phyloP scores from a whole-genome alignment of 768 basidiomycete species.

The Tricholoma furcatifolium region DNA sequence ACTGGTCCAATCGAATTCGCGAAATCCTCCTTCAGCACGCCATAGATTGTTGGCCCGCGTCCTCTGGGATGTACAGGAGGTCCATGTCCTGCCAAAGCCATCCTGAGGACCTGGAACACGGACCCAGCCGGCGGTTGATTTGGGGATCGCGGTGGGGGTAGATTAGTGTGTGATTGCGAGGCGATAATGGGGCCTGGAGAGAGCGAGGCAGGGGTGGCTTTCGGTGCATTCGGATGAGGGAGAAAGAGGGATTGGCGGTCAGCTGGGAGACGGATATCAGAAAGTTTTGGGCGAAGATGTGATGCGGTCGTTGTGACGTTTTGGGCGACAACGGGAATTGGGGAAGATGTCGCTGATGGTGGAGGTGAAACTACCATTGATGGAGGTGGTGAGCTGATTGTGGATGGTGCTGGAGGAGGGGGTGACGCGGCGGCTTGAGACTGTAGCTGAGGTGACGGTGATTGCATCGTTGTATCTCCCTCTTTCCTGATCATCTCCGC shows the following conservation, averaged over 20 bases:
- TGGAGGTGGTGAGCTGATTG: conserved; percentile 11
- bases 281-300: conserved; percentile 29
- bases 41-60: conserved; percentile 59
- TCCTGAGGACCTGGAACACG: conserved; percentile 24
- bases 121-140: conserved; percentile 12
- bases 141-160: conserved; percentile 11
- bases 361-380: conserved; percentile 1
- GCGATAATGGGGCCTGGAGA: conserved; percentile 53
- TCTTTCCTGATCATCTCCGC: neutral
- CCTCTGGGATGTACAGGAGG: neutral
- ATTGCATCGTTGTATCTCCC: neutral
- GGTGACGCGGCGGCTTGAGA: neutral
- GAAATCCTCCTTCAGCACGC: conserved; percentile 52
- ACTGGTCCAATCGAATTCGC: conserved; percentile 51
- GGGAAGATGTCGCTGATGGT: conserved; percentile 10
- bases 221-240: conserved; percentile 47
- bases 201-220: conserved; percentile 28
- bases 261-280: conserved; percentile 26
- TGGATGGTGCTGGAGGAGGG: neutral
- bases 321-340: conserved; percentile 15
- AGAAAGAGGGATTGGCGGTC: conserved; percentile 41
- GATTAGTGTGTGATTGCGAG: conserved; percentile 8
- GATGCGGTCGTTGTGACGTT: conserved; percentile 27
- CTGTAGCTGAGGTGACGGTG: neutral
- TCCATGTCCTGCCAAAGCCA: conserved; percentile 23